Percentiles rank a stretch among this genome's conserved stretches.
Conservation (phyloP, 208 protist genomes). For the Endotrypanum monterogeii region DNA sequence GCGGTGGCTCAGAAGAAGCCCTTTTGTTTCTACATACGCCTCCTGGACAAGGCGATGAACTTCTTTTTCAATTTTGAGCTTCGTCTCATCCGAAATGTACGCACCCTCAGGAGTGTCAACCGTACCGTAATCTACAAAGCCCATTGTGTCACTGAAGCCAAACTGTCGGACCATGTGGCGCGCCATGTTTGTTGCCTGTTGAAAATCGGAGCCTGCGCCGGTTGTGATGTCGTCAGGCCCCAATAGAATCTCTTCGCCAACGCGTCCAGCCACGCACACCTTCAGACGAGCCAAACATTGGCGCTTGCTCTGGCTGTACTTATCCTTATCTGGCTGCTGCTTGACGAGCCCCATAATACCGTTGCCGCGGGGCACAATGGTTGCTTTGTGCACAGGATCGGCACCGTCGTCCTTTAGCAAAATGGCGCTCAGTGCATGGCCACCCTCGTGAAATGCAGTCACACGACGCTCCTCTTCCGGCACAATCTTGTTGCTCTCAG, state of each 20-base stretch:
- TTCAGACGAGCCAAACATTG: slow-evolving; percentile 85
- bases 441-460: slow-evolving; percentile 91
- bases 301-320: slow-evolving; percentile 86
- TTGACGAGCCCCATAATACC: slow-evolving; percentile 93
- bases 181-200: slow-evolving; percentile 90
- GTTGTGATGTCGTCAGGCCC: slow-evolving; percentile 95
- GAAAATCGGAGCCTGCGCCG: slow-evolving; percentile 89
- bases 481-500: slow-evolving; percentile 82
- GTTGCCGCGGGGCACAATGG: slow-evolving; percentile 90
- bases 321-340: slow-evolving; percentile 85
- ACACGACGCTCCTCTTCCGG: slow-evolving; percentile 87
- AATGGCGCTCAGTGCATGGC: slow-evolving; percentile 84
- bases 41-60: slow-evolving; percentile 65
- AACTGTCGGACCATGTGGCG: slow-evolving; percentile 91
- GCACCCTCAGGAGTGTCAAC: slow-evolving; percentile 75
- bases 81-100: slow-evolving; percentile 92
- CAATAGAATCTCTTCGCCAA: slow-evolving; percentile 97
- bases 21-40: slow-evolving; percentile 78
- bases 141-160: slow-evolving; percentile 87
- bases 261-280: slow-evolving; percentile 90
- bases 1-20: slow-evolving; percentile 63
- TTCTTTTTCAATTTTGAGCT: slow-evolving; percentile 86
- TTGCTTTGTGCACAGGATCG: slow-evolving; percentile 93
- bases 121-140: slow-evolving; percentile 88
- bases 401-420: slow-evolving; percentile 74